Conservation (phyloP, 768 basidiomycete species). For the Boletus insuetus region DNA sequence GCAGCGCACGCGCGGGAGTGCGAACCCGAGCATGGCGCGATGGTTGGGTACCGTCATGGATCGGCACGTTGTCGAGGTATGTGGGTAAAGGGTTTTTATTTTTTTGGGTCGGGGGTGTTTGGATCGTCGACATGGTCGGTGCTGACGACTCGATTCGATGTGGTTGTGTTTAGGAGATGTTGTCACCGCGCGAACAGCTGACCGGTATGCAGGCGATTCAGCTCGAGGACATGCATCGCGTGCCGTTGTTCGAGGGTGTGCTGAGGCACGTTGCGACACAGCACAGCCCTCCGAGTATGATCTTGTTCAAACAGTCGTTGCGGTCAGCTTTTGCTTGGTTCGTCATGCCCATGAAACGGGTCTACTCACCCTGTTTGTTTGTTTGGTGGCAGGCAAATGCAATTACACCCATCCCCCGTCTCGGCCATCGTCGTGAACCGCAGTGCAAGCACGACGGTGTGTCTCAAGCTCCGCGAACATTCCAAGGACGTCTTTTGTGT, state of each 20-base stretch:
- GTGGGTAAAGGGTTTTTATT: neutral
- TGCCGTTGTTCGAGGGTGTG: slow-evolving; percentile 47
- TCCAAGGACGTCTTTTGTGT: slow-evolving; percentile 45
- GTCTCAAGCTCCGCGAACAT: slow-evolving; percentile 36
- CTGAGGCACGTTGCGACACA: slow-evolving; percentile 34
- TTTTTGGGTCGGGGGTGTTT: too few relatives aligned
- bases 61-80: slow-evolving; percentile 19
- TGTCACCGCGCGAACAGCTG: slow-evolving; percentile 53
- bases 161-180: slow-evolving; percentile 40
- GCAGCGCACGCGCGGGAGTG: slow-evolving; percentile 2
- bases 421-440: slow-evolving; percentile 54
- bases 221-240: slow-evolving; percentile 45
- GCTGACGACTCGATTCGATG: neutral
- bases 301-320: slow-evolving; percentile 32
- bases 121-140: neutral
- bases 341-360: neutral
- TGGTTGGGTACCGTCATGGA: slow-evolving; percentile 16
- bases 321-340: slow-evolving; percentile 13
- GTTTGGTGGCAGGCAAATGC: slow-evolving; percentile 31
- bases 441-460: slow-evolving; percentile 56
- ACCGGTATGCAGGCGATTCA: slow-evolving; percentile 42
- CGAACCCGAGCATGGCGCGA: neutral
- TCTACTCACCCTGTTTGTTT: neutral
- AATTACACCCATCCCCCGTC: slow-evolving; percentile 9
- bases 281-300: slow-evolving; percentile 37